A percentile compares a stretch with the other conserved stretches of the same genome.
These are phyloP conservation scores for Rehmannia glutinosa DNA, from an alignment of 257 asterid species.

Conservation along the genomic window DNA sequence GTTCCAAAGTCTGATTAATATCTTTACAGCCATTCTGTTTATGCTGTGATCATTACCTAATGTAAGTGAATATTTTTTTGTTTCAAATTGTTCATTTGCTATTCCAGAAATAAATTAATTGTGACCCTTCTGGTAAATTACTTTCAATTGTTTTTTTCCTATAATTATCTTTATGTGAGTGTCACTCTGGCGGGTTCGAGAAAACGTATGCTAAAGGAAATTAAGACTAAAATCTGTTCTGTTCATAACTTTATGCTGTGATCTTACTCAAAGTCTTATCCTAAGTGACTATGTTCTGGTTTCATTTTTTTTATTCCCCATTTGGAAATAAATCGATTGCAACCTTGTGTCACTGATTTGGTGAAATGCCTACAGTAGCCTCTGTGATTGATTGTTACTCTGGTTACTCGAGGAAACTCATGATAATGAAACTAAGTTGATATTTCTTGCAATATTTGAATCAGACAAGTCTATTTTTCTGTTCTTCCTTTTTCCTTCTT, in stretches of 20 bases:
- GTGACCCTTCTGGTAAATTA: too few relatives aligned
- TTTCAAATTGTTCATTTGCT: background rate
- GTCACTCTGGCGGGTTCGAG: too few relatives aligned
- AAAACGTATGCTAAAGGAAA: too few relatives aligned
- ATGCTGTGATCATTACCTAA: background rate
- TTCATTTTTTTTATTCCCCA: background rate
- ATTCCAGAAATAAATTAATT: background rate
- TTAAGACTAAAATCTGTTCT: too few relatives aligned
- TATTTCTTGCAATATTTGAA: too few relatives aligned
- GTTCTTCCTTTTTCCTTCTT: too few relatives aligned
- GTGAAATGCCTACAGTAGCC: background rate
- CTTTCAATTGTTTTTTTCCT: too few relatives aligned
- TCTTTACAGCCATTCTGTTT: background rate
- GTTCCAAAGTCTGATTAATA: background rate
- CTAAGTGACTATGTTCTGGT: background rate
- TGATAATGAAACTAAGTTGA: background rate
- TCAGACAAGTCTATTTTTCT: too few relatives aligned
- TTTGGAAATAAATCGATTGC: background rate
- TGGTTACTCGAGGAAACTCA: background rate
- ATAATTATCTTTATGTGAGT: too few relatives aligned
- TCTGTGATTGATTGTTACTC: constrained; percentile 9
- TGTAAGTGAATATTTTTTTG: background rate
- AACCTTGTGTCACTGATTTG: too few relatives aligned
- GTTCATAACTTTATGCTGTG: too few relatives aligned
- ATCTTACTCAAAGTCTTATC: too few relatives aligned